Conservation (phyloP, 106 monocot species). For the Platanthera guangdongensis region DNA sequence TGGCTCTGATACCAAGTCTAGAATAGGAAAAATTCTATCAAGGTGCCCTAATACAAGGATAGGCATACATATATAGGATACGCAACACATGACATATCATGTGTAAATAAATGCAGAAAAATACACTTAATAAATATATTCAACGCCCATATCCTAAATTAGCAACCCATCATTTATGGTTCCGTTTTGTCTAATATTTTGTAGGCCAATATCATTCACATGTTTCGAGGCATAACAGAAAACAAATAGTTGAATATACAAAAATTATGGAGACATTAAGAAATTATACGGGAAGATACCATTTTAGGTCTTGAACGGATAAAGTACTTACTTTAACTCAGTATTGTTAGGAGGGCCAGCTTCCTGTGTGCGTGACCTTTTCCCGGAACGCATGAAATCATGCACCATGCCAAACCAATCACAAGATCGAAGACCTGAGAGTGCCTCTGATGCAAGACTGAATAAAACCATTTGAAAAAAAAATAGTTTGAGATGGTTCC, state of each 20-base stretch:
- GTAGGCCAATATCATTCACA: background rate
- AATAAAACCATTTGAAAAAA: constrained; percentile 1
- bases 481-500: background rate
- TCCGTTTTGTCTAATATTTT: background rate
- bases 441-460: constrained; percentile 58
- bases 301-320: background rate
- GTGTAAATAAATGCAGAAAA: too few relatives aligned
- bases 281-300: background rate
- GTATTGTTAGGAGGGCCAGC: constrained; percentile 8
- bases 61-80: too few relatives aligned
- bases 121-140: background rate
- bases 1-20: too few relatives aligned
- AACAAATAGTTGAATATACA: constrained; percentile 2
- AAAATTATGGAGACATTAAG: background rate
- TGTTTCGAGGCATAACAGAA: background rate
- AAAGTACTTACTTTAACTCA: constrained; percentile 26
- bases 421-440: constrained; percentile 43
- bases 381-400: constrained; percentile 56
- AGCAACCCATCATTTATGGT: background rate
- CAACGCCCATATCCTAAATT: too few relatives aligned
- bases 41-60: too few relatives aligned
- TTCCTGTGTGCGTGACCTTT: constrained; percentile 32
- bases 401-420: constrained; percentile 70
- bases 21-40: too few relatives aligned
- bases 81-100: too few relatives aligned